Percentiles rank a stretch among this genome's conserved stretches.
phyloP scores from a whole-genome alignment of 768 basidiomycete genomes.

The Porphyrellus cyaneotinctus region DNA sequence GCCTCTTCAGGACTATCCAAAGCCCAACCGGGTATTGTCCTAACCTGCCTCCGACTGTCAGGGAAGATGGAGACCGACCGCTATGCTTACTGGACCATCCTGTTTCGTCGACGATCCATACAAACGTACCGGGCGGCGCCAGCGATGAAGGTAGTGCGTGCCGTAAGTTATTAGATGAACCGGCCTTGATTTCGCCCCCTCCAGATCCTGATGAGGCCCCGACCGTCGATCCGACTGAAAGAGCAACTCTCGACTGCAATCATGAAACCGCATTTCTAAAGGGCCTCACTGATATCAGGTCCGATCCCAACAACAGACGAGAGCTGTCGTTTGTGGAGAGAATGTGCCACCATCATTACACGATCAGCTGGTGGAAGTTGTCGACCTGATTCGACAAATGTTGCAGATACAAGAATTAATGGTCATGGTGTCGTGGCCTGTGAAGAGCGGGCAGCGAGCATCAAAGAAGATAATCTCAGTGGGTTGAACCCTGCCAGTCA shows the following conservation, averaged over 20 bases:
- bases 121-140: not conserved
- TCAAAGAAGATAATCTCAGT: not conserved
- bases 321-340: not conserved
- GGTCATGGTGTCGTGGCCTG: not conserved
- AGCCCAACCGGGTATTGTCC: not conserved
- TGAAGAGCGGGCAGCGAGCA: not conserved
- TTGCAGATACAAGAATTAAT: constrained; percentile 17
- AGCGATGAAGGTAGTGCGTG: not conserved
- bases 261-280: not conserved
- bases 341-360: constrained; percentile 29
- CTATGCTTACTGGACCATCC: not conserved
- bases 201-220: no score
- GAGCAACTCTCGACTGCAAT: not conserved
- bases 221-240: not conserved
- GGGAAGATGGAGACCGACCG: not conserved
- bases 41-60: not conserved
- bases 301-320: not conserved
- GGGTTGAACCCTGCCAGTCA: not conserved
- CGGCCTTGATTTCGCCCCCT: no score
- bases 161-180: not conserved
- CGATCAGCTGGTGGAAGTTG: constrained; percentile 56
- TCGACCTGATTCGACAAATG: constrained; percentile 61
- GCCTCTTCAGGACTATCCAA: no score
- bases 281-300: not conserved
- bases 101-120: not conserved